phyloP scores from a whole-genome alignment of 2,329 filamentous ascomycete species.

The Colletotrichum cereale region DNA sequence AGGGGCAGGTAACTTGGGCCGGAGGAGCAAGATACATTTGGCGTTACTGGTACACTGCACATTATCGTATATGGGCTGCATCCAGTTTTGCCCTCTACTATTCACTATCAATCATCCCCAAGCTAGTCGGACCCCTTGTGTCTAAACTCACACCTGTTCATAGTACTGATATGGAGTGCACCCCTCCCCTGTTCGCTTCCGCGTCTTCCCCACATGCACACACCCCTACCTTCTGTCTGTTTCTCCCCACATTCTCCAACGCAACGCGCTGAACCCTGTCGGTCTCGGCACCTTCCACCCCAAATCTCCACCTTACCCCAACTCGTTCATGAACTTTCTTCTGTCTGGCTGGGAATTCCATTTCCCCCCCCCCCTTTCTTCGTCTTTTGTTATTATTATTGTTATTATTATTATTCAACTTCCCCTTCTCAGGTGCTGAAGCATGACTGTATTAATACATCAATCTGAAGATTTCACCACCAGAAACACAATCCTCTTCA shows the following conservation, averaged over 20 bases:
- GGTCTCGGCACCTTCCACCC: constrained; percentile 24
- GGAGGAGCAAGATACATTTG: background rate
- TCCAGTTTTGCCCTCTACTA: background rate
- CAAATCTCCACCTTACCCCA: constrained; percentile 38
- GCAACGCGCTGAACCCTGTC: constrained; percentile 23
- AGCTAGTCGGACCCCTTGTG: background rate
- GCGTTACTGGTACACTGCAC: background rate
- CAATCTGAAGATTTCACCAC: no score
- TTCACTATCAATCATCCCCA: constrained; percentile 2
- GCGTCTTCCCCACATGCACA: constrained; percentile 30
- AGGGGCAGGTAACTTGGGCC: background rate
- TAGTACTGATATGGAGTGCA: no score
- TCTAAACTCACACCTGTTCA: background rate
- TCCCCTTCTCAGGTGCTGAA: background rate
- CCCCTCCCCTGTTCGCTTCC: background rate
- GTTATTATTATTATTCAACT: no score
- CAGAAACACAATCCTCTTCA: background rate
- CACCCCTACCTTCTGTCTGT: constrained; percentile 10
- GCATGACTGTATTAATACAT: background rate
- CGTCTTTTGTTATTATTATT: no score
- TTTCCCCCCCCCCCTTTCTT: no score
- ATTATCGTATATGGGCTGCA: background rate
- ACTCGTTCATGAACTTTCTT: constrained; percentile 4
- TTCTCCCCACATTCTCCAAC: constrained; percentile 38
- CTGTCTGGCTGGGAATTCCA: background rate